phyloP scores from a whole-genome alignment of 2,329 filamentous ascomycete species.

The Epichloe gansuensis region DNA sequence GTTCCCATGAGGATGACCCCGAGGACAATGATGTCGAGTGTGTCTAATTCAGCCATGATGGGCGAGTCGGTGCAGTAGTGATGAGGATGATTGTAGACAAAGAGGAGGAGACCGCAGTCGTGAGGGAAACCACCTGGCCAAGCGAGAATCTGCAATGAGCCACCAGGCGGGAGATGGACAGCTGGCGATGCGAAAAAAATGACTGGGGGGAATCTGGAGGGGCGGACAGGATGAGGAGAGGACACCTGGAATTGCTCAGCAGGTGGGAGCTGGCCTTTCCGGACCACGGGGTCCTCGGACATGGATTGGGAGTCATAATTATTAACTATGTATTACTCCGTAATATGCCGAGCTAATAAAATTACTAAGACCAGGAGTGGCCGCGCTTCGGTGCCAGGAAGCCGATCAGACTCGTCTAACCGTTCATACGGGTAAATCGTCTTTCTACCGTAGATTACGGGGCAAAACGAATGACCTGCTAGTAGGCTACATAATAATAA shows the following conservation, averaged over 20 bases:
- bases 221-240: background rate
- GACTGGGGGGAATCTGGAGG: constrained; percentile 1
- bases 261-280: no score
- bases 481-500: no score
- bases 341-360: no score
- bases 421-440: no score
- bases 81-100: background rate
- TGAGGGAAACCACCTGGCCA: background rate
- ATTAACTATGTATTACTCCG: no score
- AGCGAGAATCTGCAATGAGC: background rate
- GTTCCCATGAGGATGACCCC: constrained; percentile 73
- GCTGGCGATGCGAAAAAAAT: background rate
- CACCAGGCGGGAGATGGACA: background rate
- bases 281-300: no score
- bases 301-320: no score
- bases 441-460: no score
- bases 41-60: constrained; percentile 87
- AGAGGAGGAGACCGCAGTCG: background rate
- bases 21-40: constrained; percentile 87
- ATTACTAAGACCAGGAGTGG: no score
- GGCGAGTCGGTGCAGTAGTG: background rate
- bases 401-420: no score
- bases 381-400: no score
- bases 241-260: background rate
- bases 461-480: no score